Percentiles rank a stretch among this genome's conserved stretches.
These are phyloP conservation scores for Balakata baccata DNA, from an alignment of 345 rosid genomes.

Conservation along the genomic window DNA sequence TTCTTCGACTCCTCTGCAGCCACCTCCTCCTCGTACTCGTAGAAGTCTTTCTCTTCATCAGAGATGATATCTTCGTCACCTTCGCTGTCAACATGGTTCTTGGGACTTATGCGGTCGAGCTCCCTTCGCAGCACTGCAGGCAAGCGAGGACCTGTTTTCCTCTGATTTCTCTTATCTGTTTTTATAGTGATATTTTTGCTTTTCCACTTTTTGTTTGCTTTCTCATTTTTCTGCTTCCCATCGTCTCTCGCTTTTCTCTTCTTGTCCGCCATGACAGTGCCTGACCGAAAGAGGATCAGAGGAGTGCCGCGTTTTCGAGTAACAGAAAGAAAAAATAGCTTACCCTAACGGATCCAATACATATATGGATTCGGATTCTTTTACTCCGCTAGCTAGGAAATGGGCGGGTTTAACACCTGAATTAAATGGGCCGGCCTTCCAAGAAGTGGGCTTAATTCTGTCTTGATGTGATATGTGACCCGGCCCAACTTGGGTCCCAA, in stretches of 20 bases:
- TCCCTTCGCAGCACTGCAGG: constrained; percentile 55
- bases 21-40: constrained; percentile 80
- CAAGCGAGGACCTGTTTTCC: constrained; percentile 66
- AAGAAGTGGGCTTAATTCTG: no score
- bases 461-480: no score
- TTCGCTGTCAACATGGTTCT: constrained; percentile 9
- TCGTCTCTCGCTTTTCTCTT: constrained; percentile 19
- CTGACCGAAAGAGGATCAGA: neutral
- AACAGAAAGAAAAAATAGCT: no score
- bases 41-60: constrained; percentile 53
- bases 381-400: no score
- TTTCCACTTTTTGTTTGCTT: constrained; percentile 5
- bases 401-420: no score
- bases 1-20: constrained; percentile 74
- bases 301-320: neutral
- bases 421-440: no score
- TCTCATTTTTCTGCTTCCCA: neutral
- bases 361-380: no score
- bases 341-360: no score
- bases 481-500: no score
- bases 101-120: constrained; percentile 47
- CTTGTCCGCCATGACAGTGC: constrained; percentile 17
- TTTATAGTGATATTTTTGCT: neutral
- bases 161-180: constrained; percentile 18
- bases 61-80: constrained; percentile 53